phyloP scores from a whole-genome alignment of 2,329 filamentous ascomycete genomes.

The Fusarium sp. region DNA sequence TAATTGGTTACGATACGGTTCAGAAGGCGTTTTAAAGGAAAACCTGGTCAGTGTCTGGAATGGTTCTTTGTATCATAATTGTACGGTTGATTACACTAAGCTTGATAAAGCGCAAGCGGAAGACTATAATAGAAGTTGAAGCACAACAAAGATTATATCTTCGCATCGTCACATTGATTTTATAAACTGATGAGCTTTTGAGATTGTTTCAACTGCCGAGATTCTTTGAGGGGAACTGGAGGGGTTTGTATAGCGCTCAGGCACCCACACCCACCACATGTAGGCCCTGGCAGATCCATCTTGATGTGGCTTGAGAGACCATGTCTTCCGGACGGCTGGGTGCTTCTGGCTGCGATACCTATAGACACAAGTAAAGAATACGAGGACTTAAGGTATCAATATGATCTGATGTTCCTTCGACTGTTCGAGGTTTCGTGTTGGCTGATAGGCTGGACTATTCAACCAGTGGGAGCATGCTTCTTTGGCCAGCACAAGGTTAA shows the following conservation, averaged over 20 bases:
- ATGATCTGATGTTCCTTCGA: slow-evolving; percentile 3
- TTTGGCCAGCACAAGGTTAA: slow-evolving; percentile 1
- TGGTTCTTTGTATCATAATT: slow-evolving; percentile 32
- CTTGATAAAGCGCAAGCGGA: neutral
- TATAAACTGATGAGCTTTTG: neutral
- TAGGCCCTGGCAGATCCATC: slow-evolving; percentile 13
- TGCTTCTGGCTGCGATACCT: slow-evolving; percentile 26
- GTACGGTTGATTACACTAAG: slow-evolving; percentile 2
- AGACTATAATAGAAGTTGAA: slow-evolving; percentile 19
- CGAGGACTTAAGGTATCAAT: slow-evolving; percentile 24
- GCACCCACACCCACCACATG: slow-evolving; percentile 8
- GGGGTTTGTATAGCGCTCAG: slow-evolving; percentile 8
- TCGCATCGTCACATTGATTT: neutral
- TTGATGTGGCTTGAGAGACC: slow-evolving; percentile 37
- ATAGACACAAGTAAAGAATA: slow-evolving; percentile 23
- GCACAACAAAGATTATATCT: slow-evolving; percentile 2
- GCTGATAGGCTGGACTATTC: neutral
- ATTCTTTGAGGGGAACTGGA: slow-evolving; percentile 1
- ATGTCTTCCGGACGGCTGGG: slow-evolving; percentile 38
- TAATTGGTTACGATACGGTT: neutral
- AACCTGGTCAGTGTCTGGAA: slow-evolving; percentile 6
- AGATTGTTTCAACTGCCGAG: neutral
- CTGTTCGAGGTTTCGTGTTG: neutral
- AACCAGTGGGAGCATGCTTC: neutral
- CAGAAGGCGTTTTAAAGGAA: slow-evolving; percentile 27